These are phyloP conservation scores for Saksenaea vasiformis DNA, from an alignment of 371 early-diverging fungal genomes.

Conservation along the genomic window DNA sequence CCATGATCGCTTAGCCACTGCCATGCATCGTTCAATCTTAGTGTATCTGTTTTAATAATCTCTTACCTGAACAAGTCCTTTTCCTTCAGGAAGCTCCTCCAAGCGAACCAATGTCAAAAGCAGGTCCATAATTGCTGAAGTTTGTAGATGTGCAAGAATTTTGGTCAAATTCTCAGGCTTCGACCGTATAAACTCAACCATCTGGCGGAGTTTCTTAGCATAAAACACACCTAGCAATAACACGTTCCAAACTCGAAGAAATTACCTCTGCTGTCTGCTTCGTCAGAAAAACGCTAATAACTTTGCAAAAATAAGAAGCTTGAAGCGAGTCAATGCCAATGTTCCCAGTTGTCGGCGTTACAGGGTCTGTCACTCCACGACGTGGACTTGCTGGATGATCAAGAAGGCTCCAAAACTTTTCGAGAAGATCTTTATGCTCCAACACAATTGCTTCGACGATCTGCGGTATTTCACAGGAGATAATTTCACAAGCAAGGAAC, in stretches of 20 bases:
- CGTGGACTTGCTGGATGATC: conserved; percentile 59
- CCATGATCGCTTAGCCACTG: conserved; percentile 84
- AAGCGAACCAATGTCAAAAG: conserved; percentile 86
- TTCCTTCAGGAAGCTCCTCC: conserved; percentile 84
- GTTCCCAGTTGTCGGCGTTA: neutral
- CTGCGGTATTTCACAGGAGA: conserved; percentile 83
- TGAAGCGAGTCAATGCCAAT: conserved; percentile 70
- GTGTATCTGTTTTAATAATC: neutral
- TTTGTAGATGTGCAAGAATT: conserved; percentile 78
- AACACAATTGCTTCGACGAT: conserved; percentile 73
- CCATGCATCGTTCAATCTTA: neutral
- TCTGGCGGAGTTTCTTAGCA: conserved; percentile 25
- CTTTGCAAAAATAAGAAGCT: conserved; percentile 86
- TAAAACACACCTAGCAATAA: conserved; percentile 2
- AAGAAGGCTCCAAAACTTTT: conserved; percentile 78
- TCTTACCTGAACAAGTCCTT: conserved; percentile 71
- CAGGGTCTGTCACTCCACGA: neutral
- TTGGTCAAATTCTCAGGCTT: conserved; percentile 54
- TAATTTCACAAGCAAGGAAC: conserved; percentile 80
- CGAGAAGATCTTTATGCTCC: conserved; percentile 67
- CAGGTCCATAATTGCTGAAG: conserved; percentile 84
- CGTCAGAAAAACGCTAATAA: conserved; percentile 77
- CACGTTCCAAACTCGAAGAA: conserved; percentile 7
- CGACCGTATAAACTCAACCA: conserved; percentile 66
- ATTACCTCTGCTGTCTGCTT: conserved; percentile 80